Conservation (phyloP, 768 basidiomycete genomes). For the Tricholoma saponaceum region DNA sequence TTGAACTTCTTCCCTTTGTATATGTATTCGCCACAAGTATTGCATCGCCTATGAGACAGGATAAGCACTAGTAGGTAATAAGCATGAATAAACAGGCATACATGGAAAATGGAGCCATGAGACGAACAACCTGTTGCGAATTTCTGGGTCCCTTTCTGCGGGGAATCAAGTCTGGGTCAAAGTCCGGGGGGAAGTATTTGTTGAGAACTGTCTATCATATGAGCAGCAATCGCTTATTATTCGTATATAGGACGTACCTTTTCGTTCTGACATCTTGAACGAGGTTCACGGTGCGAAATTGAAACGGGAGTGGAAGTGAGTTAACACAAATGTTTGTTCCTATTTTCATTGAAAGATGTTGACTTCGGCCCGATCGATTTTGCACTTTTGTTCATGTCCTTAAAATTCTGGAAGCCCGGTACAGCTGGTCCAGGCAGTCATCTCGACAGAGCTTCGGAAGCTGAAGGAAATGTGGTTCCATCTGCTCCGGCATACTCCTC, state of each 20-base stretch:
- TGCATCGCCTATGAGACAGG: conserved; percentile 64
- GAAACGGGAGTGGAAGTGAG: neutral
- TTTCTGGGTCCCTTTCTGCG: conserved; percentile 88
- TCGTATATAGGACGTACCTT: conserved; percentile 44
- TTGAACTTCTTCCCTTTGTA: conserved; percentile 99
- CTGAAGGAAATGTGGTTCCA: conserved; percentile 67
- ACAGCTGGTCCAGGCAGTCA: conserved; percentile 80
- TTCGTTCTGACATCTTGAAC: conserved; percentile 74
- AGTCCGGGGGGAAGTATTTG: conserved; percentile 97
- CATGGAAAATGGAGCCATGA: conserved; percentile 99
- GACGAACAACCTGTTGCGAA: conserved; percentile 94
- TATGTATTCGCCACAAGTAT: conserved; percentile 97
- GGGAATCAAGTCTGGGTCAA: conserved; percentile 95
- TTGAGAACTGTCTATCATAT: conserved; percentile 61
- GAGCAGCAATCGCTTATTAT: neutral
- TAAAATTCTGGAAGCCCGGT: conserved; percentile 90
- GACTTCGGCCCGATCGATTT: neutral
- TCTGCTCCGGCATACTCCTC: conserved; percentile 54
- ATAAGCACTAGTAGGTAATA: conserved; percentile 6
- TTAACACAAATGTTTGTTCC: neutral
- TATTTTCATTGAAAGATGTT: neutral
- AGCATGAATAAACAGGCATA: conserved; percentile 28
- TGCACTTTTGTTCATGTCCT: conserved; percentile 35
- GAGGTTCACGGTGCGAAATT: neutral
- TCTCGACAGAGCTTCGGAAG: conserved; percentile 78